Base-by-base conservation (phyloP, 1,284 basidiomycete species). In the Fomitopsis pinicola region DNA sequence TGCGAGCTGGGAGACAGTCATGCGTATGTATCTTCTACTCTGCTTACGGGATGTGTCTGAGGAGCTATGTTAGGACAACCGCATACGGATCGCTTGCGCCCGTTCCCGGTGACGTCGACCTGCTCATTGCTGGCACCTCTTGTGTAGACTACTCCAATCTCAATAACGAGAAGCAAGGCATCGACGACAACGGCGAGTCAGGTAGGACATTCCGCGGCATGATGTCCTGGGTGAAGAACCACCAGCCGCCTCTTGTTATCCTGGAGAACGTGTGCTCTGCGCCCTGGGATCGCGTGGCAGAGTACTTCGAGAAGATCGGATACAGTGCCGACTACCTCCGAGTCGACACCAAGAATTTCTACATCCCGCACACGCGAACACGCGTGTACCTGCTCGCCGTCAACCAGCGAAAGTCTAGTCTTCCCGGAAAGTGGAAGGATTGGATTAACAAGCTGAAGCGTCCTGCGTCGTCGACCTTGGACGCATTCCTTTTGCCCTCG, bases 111-210 rank as follows among this genome's bases (percentile, higher is more conserved):
- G 87, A 97, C 67, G 93, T 95, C 9, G 96, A 98, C 73, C 77
- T 96, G 44, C 81, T 96, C 19, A 85, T 98, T 59, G 95, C 95
- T 1, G 95, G 95, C 22, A 98, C 95, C 0, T 97, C 94, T 7
- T 98, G 95, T 67, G 95, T 98, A 66, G 96, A 98, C 73, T 98
- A 97, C 70, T 98, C 96, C 15, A 93, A 92, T 68, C 82, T 98
- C 59, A 98, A 98, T 76, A 97, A 94, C 69, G 86, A 92, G 72
- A 95, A 95, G 73, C 94, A 98, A 73, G 90, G 86, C 53, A 92
- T 97, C 44, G 88, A 94, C 55, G 91, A 82, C 12, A 88, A 90
- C 63, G 94, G 95, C 53, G 94, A 97, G 74, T 95, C 92, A 8
- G 94, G 94, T n/a, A 80, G 89, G 26, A 95, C 92, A 0, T 95